Evolutionary conservation across 2,329 filamentous ascomycete species (phyloP), one percentile per base, ranked within the genome.

Genomic region (Cladosporium sp.): DNA sequence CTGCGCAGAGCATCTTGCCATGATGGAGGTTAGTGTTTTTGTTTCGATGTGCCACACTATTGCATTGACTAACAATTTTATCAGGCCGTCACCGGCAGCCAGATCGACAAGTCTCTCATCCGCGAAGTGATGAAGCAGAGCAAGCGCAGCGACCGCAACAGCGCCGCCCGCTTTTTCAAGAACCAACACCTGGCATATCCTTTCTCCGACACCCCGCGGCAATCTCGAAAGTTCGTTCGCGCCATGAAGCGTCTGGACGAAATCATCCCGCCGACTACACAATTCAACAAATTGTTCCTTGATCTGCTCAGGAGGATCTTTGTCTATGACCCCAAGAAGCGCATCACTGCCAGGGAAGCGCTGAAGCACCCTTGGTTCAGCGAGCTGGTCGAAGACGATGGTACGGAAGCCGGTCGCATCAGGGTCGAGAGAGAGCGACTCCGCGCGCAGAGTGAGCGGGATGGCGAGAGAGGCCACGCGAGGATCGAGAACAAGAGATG

Each of bases 331-430:
- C 87, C 87, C 7, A 87, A 87, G 74, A 83, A 84, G 69, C 82
- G 87, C 28, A 88, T 89, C 69, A 87, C 86, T 1, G 87, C 87
- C 67, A 86, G 88, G 69, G 81, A 89, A 72, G 87, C 87, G 18
- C 78, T 89, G 68, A 85, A 88, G 73, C 87, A 89, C 73, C 84
- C 85, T 0, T 89, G 87, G 87, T 89, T 89, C 78, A 85, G 83
- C 68, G 87, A 89, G 75, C 80, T 81, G 14, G 80, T 89, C 26
- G 82, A 88, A 71, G 87, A 89, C 72, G 87, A 89, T 72, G 87
- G 87, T 65, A 89, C 87, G 16, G 87, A 89, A 76, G 87, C 87
- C 23, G 80, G 85, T 65, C 83, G 85, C 65, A 88, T 89, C 68
- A 63, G 72, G 46, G 67, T 71, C 12, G 74, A 76, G 67, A 66